A percentile compares a stretch with the other conserved stretches of the same genome.
phyloP scores from a whole-genome alignment of 2,329 filamentous ascomycete genomes.

The Paraconiothyrium brasiliense region DNA sequence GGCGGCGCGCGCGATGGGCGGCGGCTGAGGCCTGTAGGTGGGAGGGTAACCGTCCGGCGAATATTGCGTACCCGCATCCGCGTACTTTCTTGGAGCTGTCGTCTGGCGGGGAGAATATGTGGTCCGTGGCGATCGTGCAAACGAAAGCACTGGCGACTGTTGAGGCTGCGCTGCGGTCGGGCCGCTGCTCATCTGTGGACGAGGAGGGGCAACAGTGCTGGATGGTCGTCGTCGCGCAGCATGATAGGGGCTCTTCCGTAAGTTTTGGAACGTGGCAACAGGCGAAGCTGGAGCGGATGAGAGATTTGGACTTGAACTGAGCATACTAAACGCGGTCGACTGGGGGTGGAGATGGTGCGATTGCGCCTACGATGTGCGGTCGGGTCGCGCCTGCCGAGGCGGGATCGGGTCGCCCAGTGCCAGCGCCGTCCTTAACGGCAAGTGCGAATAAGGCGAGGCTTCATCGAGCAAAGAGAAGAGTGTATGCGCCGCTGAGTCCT shows the following conservation, averaged over 20 bases:
- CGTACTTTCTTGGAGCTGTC: constrained; percentile 47
- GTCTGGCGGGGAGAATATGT: constrained; percentile 22
- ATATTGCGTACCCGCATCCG: constrained; percentile 65
- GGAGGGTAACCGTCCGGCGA: constrained; percentile 60
- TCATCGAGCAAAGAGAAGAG: constrained; percentile 6
- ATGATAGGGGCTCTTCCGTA: constrained; percentile 42
- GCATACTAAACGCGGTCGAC: constrained; percentile 32
- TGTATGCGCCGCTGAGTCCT: not conserved
- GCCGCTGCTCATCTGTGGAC: constrained; percentile 43
- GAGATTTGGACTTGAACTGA: constrained; percentile 48
- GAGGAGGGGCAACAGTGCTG: constrained; percentile 43
- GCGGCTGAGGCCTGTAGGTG: constrained; percentile 45
- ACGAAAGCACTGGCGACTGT: constrained; percentile 36
- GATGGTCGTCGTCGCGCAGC: constrained; percentile 43
- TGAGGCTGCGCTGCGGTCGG: constrained; percentile 31
- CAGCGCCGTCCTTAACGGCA: not conserved
- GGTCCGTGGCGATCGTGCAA: constrained; percentile 37
- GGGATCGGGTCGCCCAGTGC: constrained; percentile 1
- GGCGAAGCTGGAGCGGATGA: constrained; percentile 48
- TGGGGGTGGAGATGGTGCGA: not conserved
- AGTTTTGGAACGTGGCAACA: constrained; percentile 44
- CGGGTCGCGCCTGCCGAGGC: constrained; percentile 4
- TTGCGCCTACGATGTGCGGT: not conserved
- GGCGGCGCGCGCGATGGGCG: constrained; percentile 18
- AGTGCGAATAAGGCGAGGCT: not conserved